A percentile compares a stretch with the other conserved stretches of the same genome.
phyloP scores from a whole-genome alignment of 331 rosid genomes.

The Quercus lobata region DNA sequence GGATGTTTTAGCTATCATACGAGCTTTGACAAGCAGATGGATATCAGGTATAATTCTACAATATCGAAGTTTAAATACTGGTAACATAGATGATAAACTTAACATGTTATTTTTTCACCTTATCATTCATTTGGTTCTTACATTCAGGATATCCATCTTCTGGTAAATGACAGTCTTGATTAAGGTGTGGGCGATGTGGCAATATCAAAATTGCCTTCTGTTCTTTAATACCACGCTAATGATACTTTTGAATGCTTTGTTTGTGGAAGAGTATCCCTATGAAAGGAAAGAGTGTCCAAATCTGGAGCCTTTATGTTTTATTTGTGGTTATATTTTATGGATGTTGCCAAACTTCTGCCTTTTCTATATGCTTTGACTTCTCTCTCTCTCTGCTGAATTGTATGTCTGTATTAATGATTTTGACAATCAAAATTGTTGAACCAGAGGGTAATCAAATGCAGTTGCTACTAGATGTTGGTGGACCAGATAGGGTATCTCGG shows the following conservation, averaged over 20 bases:
- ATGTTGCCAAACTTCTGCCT: neutral
- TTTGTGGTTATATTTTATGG: neutral
- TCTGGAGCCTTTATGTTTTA: neutral
- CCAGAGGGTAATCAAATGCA: conserved; percentile 65
- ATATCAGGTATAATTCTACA: conserved; percentile 56
- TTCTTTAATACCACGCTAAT: neutral
- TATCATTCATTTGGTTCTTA: neutral
- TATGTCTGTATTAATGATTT: conserved; percentile 16
- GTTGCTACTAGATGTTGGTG: conserved; percentile 70
- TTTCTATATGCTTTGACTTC: neutral
- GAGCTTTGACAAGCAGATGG: conserved; percentile 60
- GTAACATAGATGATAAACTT: neutral
- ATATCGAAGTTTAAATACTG: neutral
- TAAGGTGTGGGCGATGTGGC: neutral
- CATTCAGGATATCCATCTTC: neutral
- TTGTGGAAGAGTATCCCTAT: no score
- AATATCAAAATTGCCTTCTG: neutral
- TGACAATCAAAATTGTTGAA: conserved; percentile 15
- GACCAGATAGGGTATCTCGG: conserved; percentile 76
- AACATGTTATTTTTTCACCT: neutral
- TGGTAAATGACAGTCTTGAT: neutral
- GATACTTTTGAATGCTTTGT: neutral
- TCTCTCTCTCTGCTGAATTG: neutral
- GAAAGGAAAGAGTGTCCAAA: neutral
- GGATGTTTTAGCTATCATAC: conserved; percentile 59